Evolutionary conservation across 768 basidiomycete genomes (phyloP).

Genomic region (Crucibulum laeve): DNA sequence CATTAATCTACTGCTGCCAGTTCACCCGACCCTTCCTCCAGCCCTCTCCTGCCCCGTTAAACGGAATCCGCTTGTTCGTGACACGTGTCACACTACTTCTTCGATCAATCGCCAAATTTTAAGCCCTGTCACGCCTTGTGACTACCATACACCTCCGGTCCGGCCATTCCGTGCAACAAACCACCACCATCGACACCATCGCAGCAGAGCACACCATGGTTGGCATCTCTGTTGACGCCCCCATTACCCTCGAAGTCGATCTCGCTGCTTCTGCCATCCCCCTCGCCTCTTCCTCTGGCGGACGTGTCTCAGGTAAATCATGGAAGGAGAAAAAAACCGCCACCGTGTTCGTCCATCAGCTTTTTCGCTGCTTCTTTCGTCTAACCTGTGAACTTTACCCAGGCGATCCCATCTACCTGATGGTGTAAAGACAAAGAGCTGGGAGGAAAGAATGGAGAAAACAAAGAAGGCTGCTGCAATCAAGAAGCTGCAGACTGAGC

Average conservation of each 20-base stretch:
- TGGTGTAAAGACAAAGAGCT: slow-evolving; percentile 62
- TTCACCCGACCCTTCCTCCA: too few relatives aligned
- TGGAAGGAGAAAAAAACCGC: slow-evolving; percentile 56
- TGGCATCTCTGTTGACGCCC: not conserved
- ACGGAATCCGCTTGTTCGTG: too few relatives aligned
- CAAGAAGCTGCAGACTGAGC: slow-evolving; percentile 68
- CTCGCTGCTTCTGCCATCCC: slow-evolving; percentile 17
- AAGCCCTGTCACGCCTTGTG: too few relatives aligned
- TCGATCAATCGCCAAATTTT: too few relatives aligned
- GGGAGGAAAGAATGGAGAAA: slow-evolving; percentile 67
- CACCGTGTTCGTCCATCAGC: slow-evolving; percentile 36
- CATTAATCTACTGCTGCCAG: too few relatives aligned
- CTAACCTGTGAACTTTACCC: slow-evolving; percentile 11
- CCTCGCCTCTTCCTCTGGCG: slow-evolving; percentile 56
- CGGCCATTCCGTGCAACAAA: too few relatives aligned
- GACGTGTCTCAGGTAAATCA: slow-evolving; percentile 64
- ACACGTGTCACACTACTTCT: too few relatives aligned
- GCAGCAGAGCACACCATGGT: too few relatives aligned
- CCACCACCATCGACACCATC: too few relatives aligned
- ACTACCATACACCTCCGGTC: too few relatives aligned
- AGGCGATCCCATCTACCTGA: slow-evolving; percentile 68
- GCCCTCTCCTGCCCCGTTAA: too few relatives aligned
- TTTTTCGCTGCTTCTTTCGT: slow-evolving; percentile 2
- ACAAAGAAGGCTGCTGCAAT: slow-evolving; percentile 62
- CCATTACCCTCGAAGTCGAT: not conserved